Evolutionary conservation across 164 flowering plant species (phyloP).

Genomic region (Annona squamosa): DNA sequence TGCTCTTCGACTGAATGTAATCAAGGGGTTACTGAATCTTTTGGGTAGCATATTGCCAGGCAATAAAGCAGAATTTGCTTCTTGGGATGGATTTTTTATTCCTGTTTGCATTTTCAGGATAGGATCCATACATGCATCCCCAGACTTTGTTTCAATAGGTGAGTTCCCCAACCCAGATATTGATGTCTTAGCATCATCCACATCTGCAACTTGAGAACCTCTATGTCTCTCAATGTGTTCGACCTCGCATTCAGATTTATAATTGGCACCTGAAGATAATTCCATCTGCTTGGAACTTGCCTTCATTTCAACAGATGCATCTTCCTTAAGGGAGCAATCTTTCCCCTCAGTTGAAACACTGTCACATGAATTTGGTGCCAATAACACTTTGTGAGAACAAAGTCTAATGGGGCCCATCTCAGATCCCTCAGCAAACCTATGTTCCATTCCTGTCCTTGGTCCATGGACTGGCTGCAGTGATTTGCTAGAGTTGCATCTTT

Average conservation of each 20-base stretch:
- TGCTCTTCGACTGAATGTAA: conserved; percentile 14
- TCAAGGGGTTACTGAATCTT: conserved; percentile 4
- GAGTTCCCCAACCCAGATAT: background rate
- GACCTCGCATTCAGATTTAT: background rate
- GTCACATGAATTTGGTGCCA: background rate
- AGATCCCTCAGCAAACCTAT: background rate
- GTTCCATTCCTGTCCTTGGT: conserved; percentile 1
- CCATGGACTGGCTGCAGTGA: conserved; percentile 6
- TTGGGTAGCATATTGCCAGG: background rate
- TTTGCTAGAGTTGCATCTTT: background rate
- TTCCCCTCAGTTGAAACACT: background rate
- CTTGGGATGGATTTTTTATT: background rate
- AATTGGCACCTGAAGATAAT: background rate
- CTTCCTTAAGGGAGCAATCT: background rate
- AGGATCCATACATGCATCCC: background rate
- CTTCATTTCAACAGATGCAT: conserved; percentile 1
- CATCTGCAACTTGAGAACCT: conserved; percentile 1
- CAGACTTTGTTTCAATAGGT: conserved; percentile 2
- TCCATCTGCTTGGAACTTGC: background rate
- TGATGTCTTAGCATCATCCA: background rate
- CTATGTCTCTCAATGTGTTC: background rate
- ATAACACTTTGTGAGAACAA: conserved; percentile 4
- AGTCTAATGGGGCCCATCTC: background rate
- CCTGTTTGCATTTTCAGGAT: background rate
- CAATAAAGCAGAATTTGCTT: background rate